Percentiles rank a stretch among this genome's conserved stretches.
Evolutionary conservation across 768 basidiomycete species (phyloP).

Genomic region (Ephemerocybe angulata): DNA sequence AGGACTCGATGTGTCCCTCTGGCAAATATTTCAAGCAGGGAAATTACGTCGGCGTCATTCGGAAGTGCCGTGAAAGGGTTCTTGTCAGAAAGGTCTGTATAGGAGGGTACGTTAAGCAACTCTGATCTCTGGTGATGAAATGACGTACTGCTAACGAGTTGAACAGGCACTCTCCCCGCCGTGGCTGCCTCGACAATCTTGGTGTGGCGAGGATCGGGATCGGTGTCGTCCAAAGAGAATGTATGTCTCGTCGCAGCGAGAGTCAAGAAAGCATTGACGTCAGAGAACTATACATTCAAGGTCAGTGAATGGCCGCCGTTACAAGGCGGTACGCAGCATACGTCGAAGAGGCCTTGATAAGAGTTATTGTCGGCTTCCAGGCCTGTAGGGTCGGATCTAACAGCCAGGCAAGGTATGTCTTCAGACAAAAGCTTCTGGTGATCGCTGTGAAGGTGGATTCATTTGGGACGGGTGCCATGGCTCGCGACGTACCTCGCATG

Average conservation of each 20-base stretch:
- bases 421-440: slow-evolving; percentile 67
- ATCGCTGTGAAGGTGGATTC: slow-evolving; percentile 3
- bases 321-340: slow-evolving; percentile 30
- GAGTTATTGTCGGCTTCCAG: slow-evolving; percentile 22
- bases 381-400: slow-evolving; percentile 26
- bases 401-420: slow-evolving; percentile 61
- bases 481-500: slow-evolving; percentile 57
- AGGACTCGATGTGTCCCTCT: slow-evolving; percentile 73
- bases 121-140: neutral
- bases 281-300: slow-evolving; percentile 54
- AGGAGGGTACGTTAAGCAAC: slow-evolving; percentile 7
- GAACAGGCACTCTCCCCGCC: slow-evolving; percentile 68
- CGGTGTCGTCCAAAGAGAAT: slow-evolving; percentile 55
- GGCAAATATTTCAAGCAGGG: slow-evolving; percentile 63
- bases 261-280: slow-evolving; percentile 85
- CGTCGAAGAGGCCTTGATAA: slow-evolving; percentile 70
- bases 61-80: slow-evolving; percentile 67
- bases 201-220: slow-evolving; percentile 54
- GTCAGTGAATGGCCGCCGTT: neutral
- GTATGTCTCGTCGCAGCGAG: slow-evolving; percentile 78
- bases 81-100: slow-evolving; percentile 77
- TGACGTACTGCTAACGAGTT: slow-evolving; percentile 71
- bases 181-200: slow-evolving; percentile 73
- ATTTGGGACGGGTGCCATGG: neutral
- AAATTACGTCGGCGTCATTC: slow-evolving; percentile 58